Percentiles rank a stretch among this genome's conserved stretches.
Evolutionary conservation across 805 yeast genomes (phyloP).

Genomic region (Candida arabinofermentans): DNA sequence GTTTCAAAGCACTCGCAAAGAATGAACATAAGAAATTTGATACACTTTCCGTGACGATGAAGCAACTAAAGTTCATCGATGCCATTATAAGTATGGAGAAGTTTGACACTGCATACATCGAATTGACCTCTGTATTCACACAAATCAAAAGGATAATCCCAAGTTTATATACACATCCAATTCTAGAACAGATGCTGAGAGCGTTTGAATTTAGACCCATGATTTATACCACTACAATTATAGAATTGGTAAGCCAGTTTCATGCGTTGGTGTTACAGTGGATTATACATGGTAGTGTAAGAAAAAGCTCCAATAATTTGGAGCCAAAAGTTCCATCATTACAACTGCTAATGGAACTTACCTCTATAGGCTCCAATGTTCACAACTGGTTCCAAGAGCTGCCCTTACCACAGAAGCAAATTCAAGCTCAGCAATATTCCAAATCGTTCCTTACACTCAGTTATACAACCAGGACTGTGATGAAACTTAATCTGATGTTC

Average conservation of each 20-base stretch:
- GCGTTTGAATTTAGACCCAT: conserved; percentile 4
- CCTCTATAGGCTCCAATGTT: conserved; percentile 7
- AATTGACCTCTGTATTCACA: neutral
- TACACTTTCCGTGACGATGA: neutral
- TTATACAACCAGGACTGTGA: conserved; percentile 3
- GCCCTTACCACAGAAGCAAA: neutral
- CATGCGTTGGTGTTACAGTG: neutral
- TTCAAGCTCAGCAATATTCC: neutral
- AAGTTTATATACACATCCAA: neutral
- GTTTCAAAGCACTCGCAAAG: conserved; percentile 8
- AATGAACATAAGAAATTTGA: neutral
- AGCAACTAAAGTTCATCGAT: neutral
- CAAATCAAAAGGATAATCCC: neutral
- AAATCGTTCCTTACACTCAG: conserved; percentile 3
- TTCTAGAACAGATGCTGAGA: conserved; percentile 1
- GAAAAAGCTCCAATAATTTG: neutral
- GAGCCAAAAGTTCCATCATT: neutral
- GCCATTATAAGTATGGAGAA: neutral
- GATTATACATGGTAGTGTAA: neutral
- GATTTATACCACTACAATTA: conserved; percentile 1
- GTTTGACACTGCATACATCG: neutral
- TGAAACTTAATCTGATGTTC: conserved; percentile 6
- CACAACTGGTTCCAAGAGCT: conserved; percentile 12
- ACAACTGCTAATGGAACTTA: conserved; percentile 3
- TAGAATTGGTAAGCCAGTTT: conserved; percentile 1